Base-by-base conservation (phyloP, 352 stramenopile species). In the Phytophthora hibernalis region DNA sequence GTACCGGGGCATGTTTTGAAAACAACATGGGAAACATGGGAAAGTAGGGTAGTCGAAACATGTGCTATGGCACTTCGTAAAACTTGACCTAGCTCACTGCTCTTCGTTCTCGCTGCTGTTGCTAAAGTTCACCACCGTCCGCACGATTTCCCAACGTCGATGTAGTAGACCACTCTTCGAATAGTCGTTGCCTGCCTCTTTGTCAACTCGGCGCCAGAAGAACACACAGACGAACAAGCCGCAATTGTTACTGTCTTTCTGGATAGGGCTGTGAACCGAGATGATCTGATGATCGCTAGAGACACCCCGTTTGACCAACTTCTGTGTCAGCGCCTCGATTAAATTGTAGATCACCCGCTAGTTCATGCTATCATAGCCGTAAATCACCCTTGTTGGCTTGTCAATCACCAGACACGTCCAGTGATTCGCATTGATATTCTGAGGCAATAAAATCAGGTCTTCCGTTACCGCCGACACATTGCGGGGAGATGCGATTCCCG, bases 321-420 rank as follows among this genome's bases (percentile, higher is more conserved):
- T 35, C 0, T 52, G 15, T 5, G 44, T 31, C 10, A 64, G 0
- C n/a, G 49, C 33, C 9, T 15, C 35, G 1, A 64, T 21, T 28
- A 64, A n/a, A 2, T 55, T 56, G 3, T 50, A 15, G 13, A 50
- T 51, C 8, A 45, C 44, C 2, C 22, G 35, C 12, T 64, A 56
- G 16, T 55, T 28, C 13, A 64, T 18, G 26, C 56, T 64, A 16
- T 64, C 56, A 15, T 49, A 63, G 24, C 31, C 42, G 44, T 53
- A 54, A 16, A 35, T 50, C 3, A 15, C 16, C 12, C 6, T 21
- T 21, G n/a, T 40, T 6, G 7, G 38, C 5, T 50, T 11, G 28
- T 56, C 45, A 3, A 64, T 30, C 1, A 49, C 56, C 1, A 64
- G 12, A 15, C 44, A 64, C 6, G 31, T 33, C 54, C 31, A 64